phyloP scores from a whole-genome alignment of 1,139 yeast genomes.

The Meyerozyma elateridarum region DNA sequence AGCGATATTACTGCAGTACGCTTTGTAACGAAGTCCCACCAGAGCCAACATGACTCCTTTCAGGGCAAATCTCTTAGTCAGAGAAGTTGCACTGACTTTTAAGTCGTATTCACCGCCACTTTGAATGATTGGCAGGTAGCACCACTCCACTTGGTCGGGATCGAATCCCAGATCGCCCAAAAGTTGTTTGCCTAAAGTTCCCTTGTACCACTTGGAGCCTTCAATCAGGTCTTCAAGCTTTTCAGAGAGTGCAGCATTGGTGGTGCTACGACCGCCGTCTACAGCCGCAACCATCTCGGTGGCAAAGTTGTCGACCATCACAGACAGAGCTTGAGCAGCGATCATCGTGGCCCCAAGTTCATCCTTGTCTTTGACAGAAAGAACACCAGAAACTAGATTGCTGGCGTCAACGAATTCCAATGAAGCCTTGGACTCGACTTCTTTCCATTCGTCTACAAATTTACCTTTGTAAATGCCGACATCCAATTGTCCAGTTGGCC shows the following conservation, averaged over 20 bases:
- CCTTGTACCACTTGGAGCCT: conserved; percentile 63
- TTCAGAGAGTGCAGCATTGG: conserved; percentile 72
- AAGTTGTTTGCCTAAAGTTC: conserved; percentile 55
- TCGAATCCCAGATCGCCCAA: conserved; percentile 54
- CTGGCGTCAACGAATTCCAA: conserved; percentile 52
- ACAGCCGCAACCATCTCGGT: conserved; percentile 86
- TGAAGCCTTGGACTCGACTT: conserved; percentile 32
- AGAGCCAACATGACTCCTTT: conserved; percentile 83
- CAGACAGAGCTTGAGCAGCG: conserved; percentile 77
- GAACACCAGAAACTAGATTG: conserved; percentile 47
- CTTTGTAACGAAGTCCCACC: conserved; percentile 81
- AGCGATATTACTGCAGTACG: conserved; percentile 84
- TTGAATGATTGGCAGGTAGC: conserved; percentile 87
- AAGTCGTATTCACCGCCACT: conserved; percentile 85
- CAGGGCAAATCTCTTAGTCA: conserved; percentile 58
- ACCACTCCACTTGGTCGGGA: conserved; percentile 81
- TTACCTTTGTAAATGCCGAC: conserved; percentile 82
- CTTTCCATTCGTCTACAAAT: conserved; percentile 75
- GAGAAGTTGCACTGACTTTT: conserved; percentile 79
- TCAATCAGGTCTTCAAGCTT: conserved; percentile 79
- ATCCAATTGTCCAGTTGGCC: conserved; percentile 55
- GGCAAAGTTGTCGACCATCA: conserved; percentile 77
- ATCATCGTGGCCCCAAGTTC: conserved; percentile 63
- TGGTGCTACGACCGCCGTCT: conserved; percentile 76
- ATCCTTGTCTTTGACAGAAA: conserved; percentile 77